Conservation (phyloP, 441 rosid species). For the Dalechampia spathulata region DNA sequence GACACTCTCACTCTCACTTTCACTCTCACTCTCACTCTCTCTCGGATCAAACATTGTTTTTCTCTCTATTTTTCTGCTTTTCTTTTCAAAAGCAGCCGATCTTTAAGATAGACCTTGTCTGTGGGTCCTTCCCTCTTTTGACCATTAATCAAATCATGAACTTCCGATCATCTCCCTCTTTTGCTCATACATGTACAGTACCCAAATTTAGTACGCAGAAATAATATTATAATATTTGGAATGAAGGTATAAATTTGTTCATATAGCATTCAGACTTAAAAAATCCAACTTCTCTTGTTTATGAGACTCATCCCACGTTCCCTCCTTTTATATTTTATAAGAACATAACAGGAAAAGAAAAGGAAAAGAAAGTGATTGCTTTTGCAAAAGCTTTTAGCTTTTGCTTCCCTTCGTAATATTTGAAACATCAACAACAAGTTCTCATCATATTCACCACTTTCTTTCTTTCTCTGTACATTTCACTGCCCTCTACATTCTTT, state of each 20-base stretch:
- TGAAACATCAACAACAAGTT: constrained; percentile 25
- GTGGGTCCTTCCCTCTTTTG: constrained; percentile 36
- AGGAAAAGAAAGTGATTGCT: constrained; percentile 25
- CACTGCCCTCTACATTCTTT: constrained; percentile 15
- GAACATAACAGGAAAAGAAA: background rate
- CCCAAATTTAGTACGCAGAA: too few relatives aligned
- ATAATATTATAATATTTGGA: too few relatives aligned
- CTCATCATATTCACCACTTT: constrained; percentile 44
- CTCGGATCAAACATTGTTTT: constrained; percentile 29
- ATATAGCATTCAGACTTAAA: background rate
- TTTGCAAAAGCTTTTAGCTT: constrained; percentile 44
- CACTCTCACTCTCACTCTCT: constrained; percentile 21
- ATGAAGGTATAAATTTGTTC: background rate
- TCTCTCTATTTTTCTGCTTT: background rate
- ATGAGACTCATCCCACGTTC: constrained; percentile 25
- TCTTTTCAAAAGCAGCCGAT: constrained; percentile 15
- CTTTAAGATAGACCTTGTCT: constrained; percentile 25
- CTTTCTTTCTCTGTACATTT: constrained; percentile 14
- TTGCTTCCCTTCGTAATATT: constrained; percentile 25
- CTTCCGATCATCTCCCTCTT: too few relatives aligned
- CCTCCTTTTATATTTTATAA: constrained; percentile 22
- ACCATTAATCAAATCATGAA: constrained; percentile 31
- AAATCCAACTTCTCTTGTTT: background rate
- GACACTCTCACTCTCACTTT: constrained; percentile 20
- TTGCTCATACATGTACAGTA: background rate